phyloP scores from a whole-genome alignment of 2,329 filamentous ascomycete species.

The Penicillium sp. region DNA sequence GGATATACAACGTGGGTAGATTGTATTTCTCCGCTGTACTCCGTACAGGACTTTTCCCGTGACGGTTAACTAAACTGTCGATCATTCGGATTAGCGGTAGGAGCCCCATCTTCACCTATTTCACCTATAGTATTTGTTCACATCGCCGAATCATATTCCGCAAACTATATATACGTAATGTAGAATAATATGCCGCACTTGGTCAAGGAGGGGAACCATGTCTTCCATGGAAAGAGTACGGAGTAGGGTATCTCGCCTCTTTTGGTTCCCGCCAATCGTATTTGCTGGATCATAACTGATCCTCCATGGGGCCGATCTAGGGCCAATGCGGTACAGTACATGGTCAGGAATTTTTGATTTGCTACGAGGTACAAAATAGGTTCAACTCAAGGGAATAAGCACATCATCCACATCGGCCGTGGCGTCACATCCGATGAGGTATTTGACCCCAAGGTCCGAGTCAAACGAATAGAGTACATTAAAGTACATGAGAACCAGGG shows the following conservation, averaged over 20 bases:
- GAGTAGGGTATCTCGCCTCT: not conserved
- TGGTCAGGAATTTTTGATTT: not conserved
- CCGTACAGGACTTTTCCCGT: not conserved
- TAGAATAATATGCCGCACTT: not conserved
- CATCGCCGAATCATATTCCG: not conserved
- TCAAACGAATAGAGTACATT: conserved; percentile 7
- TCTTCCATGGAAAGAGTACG: not conserved
- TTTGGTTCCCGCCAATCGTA: conserved; percentile 1
- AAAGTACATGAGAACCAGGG: conserved; percentile 20
- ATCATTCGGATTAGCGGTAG: conserved; percentile 1
- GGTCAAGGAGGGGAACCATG: not conserved
- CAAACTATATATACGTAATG: not conserved
- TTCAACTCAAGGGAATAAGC: conserved; percentile 6
- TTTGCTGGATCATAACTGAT: not conserved
- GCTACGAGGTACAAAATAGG: not conserved
- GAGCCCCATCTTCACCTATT: conserved; percentile 1
- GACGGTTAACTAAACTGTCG: not conserved
- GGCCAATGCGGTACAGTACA: not conserved
- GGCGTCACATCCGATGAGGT: conserved; percentile 13
- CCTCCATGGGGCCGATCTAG: conserved; percentile 1
- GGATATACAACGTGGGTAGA: not conserved
- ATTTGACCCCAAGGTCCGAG: not conserved
- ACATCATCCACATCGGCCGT: conserved; percentile 21
- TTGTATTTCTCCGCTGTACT: not conserved
- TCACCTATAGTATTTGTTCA: not conserved